These are phyloP conservation scores for Podospora anserina DNA, from an alignment of 495 filamentous ascomycete species.

Conservation along the genomic window DNA sequence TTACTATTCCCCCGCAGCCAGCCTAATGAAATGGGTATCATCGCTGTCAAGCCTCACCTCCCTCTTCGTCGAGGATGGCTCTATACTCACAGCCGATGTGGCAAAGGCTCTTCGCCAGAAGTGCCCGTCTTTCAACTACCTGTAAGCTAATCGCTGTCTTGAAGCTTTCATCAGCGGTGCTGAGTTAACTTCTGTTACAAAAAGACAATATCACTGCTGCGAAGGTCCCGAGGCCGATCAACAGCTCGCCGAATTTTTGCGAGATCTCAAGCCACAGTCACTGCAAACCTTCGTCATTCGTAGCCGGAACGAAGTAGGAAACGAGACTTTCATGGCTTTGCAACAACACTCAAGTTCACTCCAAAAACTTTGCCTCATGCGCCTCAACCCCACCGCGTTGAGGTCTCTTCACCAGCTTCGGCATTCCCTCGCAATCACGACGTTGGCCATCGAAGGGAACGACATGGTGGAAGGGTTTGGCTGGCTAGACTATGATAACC, in stretches of 20 bases:
- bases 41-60: constrained; percentile 37
- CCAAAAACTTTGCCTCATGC: constrained; percentile 51
- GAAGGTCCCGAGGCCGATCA: constrained; percentile 46
- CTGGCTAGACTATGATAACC: constrained; percentile 37
- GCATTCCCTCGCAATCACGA: constrained; percentile 51
- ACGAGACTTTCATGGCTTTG: constrained; percentile 57
- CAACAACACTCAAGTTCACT: constrained; percentile 56
- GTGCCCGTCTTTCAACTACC: constrained; percentile 59
- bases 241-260: constrained; percentile 57
- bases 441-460: constrained; percentile 13
- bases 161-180: neutral
- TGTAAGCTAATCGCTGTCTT: constrained; percentile 27
- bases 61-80: constrained; percentile 57
- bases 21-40: constrained; percentile 38
- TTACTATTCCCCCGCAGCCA: constrained; percentile 24
- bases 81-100: constrained; percentile 50
- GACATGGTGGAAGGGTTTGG: neutral
- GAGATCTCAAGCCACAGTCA: constrained; percentile 53
- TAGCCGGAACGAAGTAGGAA: constrained; percentile 48
- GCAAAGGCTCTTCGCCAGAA: constrained; percentile 51
- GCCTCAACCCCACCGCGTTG: constrained; percentile 47
- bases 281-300: constrained; percentile 58
- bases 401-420: constrained; percentile 49
- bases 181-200: neutral
- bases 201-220: constrained; percentile 46